A percentile compares a stretch with the other conserved stretches of the same genome.
phyloP scores from a whole-genome alignment of 116 monocot species.

The Thalassia testudinum region DNA sequence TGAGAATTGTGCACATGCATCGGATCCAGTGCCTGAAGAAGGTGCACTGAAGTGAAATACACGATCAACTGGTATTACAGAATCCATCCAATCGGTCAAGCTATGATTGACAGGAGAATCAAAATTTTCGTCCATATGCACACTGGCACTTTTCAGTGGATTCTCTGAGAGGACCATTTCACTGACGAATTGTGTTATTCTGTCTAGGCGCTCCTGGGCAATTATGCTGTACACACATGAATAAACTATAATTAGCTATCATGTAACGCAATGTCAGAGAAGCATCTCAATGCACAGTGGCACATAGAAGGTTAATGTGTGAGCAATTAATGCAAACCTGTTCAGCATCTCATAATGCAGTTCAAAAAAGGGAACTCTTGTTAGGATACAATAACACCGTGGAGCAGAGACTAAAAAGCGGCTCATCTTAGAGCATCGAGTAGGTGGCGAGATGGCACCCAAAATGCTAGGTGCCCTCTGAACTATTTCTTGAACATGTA shows the following conservation, averaged over 20 bases:
- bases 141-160: conserved; percentile 20
- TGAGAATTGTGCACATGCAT: conserved; percentile 22
- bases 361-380: conserved; percentile 90
- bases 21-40: conserved; percentile 22
- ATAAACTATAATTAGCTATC: not conserved
- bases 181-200: conserved; percentile 75
- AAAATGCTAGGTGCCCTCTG: conserved; percentile 86
- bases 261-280: too few species aligned
- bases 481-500: conserved; percentile 83
- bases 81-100: conserved; percentile 37
- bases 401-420: conserved; percentile 90
- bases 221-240: conserved; percentile 43
- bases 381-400: conserved; percentile 91
- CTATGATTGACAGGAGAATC: conserved; percentile 19
- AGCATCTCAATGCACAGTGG: not conserved
- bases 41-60: conserved; percentile 29
- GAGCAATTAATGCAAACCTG: conserved; percentile 38
- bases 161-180: conserved; percentile 48
- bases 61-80: conserved; percentile 53
- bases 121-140: conserved; percentile 28
- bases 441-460: conserved; percentile 44
- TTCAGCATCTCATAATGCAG: conserved; percentile 97
- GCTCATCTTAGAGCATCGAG: conserved; percentile 21
- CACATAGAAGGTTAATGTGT: not conserved
- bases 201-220: conserved; percentile 84